Base-by-base conservation (phyloP, 768 basidiomycete species). In the Boletellus ananiceps region DNA sequence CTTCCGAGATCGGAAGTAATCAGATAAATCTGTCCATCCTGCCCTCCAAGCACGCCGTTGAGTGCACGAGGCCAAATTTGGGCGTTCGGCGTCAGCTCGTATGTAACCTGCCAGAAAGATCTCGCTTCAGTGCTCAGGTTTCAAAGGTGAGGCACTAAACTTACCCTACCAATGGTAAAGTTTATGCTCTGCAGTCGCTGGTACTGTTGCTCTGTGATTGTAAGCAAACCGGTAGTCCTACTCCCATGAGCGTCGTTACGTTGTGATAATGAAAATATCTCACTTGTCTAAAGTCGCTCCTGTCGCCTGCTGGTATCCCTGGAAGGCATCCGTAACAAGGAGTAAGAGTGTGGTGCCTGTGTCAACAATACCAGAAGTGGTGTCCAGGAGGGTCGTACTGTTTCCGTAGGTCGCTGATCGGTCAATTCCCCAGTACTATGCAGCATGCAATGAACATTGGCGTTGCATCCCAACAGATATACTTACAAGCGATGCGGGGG, bases 41-140 rank as follows among this genome's bases (percentile, higher is more conserved):
- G 61, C 40, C 86, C 86, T 48, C 82, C 82, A 13, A 88, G 74
- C 31, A 67, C 65, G 14, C 69, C 63, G 68, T 87, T 86, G 52
- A 80, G 69, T 3, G 70, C 58, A 40, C 81, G 78, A 0, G 83
- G 84, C 82, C 83, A 86, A 53, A 83, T 79, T 71, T 88, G 84
- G 4, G 81, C 83, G 57, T 84, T 82, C 14, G 79, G 61, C 3
- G 78, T 81, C 47, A 86, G 55, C 62, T 79, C 78, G 56, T 74
- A 83, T 8, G 73, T 74, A 14, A 66, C 66, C 76, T 80, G 51
- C 38, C 40, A 7, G 21, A 33, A n/a, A 6, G 44, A 38, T 23
- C 5, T 50, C 21, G 31, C 13, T 49, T 42, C 19, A 16, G 27
- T 45, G 35, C 21, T 44, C 29, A 18, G 21, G 32, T 25, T 25